Evolutionary conservation across 805 yeast genomes (phyloP).

Genomic region (Yarrowia sp.): DNA sequence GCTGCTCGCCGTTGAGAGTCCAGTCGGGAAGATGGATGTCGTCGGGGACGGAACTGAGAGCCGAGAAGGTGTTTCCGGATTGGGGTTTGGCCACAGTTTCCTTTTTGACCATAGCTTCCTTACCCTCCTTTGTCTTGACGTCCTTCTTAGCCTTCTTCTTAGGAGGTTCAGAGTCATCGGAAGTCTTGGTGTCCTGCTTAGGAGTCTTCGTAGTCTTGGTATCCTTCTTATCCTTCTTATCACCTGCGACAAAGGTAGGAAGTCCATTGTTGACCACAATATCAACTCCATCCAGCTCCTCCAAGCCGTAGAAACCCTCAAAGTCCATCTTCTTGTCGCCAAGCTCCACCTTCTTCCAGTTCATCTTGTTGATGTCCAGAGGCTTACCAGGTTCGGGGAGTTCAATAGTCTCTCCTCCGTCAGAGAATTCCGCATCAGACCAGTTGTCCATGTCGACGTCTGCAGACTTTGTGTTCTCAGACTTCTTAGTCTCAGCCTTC

Average conservation of each 20-base stretch:
- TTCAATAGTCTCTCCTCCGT: background rate
- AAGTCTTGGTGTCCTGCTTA: slow-evolving; percentile 37
- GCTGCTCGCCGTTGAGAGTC: slow-evolving; percentile 53
- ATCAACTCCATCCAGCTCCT: slow-evolving; percentile 92
- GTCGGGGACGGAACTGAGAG: slow-evolving; percentile 41
- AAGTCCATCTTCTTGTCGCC: slow-evolving; percentile 86
- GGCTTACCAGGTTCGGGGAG: slow-evolving; percentile 6
- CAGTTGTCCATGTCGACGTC: background rate
- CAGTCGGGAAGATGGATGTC: slow-evolving; percentile 50
- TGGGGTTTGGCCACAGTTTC: slow-evolving; percentile 12
- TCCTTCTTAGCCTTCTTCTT: slow-evolving; percentile 1
- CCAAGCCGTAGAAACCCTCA: slow-evolving; percentile 90
- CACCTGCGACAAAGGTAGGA: slow-evolving; percentile 56
- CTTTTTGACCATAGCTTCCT: background rate
- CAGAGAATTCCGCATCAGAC: slow-evolving; percentile 15
- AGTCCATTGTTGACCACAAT: slow-evolving; percentile 75
- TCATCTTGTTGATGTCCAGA: slow-evolving; percentile 45
- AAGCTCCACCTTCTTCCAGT: slow-evolving; percentile 82
- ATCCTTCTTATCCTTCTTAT: slow-evolving; percentile 45
- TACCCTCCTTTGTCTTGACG: slow-evolving; percentile 3
- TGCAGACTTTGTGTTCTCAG: background rate
- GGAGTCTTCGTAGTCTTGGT: slow-evolving; percentile 45
- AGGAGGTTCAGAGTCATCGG: background rate
- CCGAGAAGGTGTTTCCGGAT: slow-evolving; percentile 40
- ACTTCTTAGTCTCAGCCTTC: background rate